Conservation (phyloP, 257 asterid species). For the Solanum dulcamara region DNA sequence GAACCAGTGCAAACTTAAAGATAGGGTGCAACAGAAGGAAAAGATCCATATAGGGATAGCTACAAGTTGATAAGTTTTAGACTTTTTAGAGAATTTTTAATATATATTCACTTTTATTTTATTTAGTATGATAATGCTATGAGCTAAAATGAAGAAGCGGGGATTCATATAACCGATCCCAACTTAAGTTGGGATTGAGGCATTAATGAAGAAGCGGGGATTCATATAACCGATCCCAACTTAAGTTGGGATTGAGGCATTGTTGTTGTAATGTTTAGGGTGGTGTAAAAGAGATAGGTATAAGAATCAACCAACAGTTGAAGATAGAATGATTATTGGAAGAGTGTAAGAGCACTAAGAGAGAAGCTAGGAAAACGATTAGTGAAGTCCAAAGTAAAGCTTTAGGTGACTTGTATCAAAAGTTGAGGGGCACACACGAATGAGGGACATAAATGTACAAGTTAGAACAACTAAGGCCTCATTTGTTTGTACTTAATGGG, state of each 20-base stretch:
- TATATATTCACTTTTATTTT: not conserved
- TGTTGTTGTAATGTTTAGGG: not conserved
- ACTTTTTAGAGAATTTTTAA: not conserved
- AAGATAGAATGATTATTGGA: not conserved
- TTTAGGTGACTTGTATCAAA: not conserved
- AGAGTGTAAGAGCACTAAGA: not conserved
- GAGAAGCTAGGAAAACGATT: not conserved
- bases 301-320: not conserved
- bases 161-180: not conserved
- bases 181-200: not conserved
- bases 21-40: not conserved
- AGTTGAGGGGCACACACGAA: not conserved
- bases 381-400: not conserved
- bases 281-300: not conserved
- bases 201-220: not conserved
- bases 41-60: not conserved
- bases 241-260: not conserved
- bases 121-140: not conserved
- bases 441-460: not conserved
- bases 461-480: not conserved
- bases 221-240: not conserved
- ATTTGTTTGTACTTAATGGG: no score
- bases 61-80: not conserved
- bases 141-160: not conserved
- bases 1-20: not conserved